Evolutionary conservation across 805 yeast species (phyloP).

Genomic region (Kuraishia floccosa): DNA sequence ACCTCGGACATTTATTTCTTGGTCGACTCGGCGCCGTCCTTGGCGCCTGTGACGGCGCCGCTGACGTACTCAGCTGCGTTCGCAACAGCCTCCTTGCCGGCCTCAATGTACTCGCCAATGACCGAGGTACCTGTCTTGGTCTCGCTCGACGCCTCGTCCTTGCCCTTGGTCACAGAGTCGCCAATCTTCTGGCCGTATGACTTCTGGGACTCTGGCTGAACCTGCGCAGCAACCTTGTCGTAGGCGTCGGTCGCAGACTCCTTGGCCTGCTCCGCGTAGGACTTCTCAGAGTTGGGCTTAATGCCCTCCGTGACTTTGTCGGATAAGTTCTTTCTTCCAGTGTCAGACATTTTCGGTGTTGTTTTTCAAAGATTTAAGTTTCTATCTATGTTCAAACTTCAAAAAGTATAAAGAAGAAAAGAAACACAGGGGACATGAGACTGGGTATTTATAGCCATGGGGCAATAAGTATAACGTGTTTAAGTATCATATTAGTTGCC

Average conservation of each 20-base stretch:
- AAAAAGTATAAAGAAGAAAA: no score
- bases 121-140: slow-evolving; percentile 25
- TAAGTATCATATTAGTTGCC: no score
- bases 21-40: slow-evolving; percentile 32
- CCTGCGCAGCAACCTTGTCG: slow-evolving; percentile 49
- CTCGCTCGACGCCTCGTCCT: slow-evolving; percentile 28
- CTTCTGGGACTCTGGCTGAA: slow-evolving; percentile 59
- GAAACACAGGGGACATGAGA: no score
- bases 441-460: no score
- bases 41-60: slow-evolving; percentile 55
- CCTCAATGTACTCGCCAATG: slow-evolving; percentile 30
- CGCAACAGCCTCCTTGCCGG: slow-evolving; percentile 34
- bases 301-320: slow-evolving; percentile 58
- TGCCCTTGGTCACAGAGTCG: slow-evolving; percentile 31
- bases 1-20: slow-evolving; percentile 5
- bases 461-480: no score
- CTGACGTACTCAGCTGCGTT: slow-evolving; percentile 42
- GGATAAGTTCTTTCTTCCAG: slow-evolving; percentile 67
- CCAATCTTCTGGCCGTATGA: slow-evolving; percentile 52
- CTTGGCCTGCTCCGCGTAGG: slow-evolving; percentile 53
- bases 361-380: no score
- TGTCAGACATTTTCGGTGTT: slow-evolving; percentile 11
- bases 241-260: slow-evolving; percentile 56
- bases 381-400: no score
- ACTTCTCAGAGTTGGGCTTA: slow-evolving; percentile 64